phyloP scores from a whole-genome alignment of 805 yeast genomes.

The Spathaspora boniae region DNA sequence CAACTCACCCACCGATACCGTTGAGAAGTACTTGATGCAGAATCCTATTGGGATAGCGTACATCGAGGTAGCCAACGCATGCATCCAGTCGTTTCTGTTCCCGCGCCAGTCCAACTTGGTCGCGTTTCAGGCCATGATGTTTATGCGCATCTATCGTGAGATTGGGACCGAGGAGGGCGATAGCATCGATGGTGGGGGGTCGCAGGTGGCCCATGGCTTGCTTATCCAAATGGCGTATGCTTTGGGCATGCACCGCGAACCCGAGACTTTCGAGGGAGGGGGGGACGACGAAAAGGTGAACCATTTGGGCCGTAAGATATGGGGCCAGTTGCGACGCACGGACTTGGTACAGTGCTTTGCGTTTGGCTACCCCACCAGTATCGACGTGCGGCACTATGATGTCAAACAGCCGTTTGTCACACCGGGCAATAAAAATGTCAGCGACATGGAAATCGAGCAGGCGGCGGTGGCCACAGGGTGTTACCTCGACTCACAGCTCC shows the following conservation, averaged over 20 bases:
- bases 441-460: constrained; percentile 13
- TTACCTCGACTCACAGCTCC: constrained; percentile 10
- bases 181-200: constrained; percentile 33
- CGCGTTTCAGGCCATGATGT: constrained; percentile 27
- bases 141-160: constrained; percentile 23
- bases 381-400: constrained; percentile 11
- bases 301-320: constrained; percentile 22
- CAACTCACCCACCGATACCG: too few relatives aligned
- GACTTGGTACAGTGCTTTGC: constrained; percentile 12
- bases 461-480: constrained; percentile 10
- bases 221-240: constrained; percentile 36
- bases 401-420: constrained; percentile 14
- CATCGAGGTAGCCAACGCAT: constrained; percentile 48
- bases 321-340: constrained; percentile 16
- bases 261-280: constrained; percentile 25
- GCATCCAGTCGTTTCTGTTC: constrained; percentile 53
- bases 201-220: constrained; percentile 22
- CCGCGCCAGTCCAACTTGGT: constrained; percentile 31
- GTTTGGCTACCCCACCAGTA: constrained; percentile 17
- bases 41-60: constrained; percentile 44
- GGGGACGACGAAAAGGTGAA: constrained; percentile 15
- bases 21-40: constrained; percentile 33
- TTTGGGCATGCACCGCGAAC: constrained; percentile 39
- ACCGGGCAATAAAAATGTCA: constrained; percentile 14
- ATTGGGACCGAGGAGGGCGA: constrained; percentile 40